Conservation (phyloP, 169 alveolate species). For the Plasmodium ovale region DNA sequence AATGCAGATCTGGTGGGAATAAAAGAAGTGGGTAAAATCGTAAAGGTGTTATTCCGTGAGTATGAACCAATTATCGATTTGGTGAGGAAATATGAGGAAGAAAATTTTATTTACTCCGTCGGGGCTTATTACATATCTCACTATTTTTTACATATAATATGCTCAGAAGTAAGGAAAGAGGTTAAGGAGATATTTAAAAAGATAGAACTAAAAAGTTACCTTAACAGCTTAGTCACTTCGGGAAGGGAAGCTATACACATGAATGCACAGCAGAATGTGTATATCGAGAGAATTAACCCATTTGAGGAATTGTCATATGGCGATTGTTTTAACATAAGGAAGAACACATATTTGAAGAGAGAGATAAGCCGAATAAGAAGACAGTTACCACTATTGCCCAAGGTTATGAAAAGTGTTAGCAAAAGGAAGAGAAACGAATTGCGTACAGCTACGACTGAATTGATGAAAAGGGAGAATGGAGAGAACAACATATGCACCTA, state of each 20-base stretch:
- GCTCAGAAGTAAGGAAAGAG: conserved; percentile 52
- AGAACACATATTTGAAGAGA: conserved; percentile 15
- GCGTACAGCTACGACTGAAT: neutral
- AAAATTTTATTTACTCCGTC: conserved; percentile 24
- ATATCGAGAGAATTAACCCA: conserved; percentile 29
- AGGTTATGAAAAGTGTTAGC: conserved; percentile 17
- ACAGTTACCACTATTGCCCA: conserved; percentile 62
- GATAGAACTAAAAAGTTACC: conserved; percentile 9
- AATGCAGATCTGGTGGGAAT: neutral
- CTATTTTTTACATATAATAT: conserved; percentile 46
- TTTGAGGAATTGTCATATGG: conserved; percentile 21
- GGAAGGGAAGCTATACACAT: conserved; percentile 46
- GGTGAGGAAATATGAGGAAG: conserved; percentile 19
- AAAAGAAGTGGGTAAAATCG: neutral
- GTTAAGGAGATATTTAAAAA: conserved; percentile 60
- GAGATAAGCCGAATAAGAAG: conserved; percentile 7
- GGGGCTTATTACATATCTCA: conserved; percentile 65
- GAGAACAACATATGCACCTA: conserved; percentile 19
- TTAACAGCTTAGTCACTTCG: conserved; percentile 6
- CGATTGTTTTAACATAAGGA: conserved; percentile 13
- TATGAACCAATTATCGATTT: conserved; percentile 1
- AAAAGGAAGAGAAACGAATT: conserved; percentile 30
- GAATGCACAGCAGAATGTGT: conserved; percentile 49
- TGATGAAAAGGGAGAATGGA: too few species aligned
- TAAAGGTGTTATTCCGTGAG: conserved; percentile 34